phyloP scores from a whole-genome alignment of 257 asterid genomes.

The Solanum chilense region DNA sequence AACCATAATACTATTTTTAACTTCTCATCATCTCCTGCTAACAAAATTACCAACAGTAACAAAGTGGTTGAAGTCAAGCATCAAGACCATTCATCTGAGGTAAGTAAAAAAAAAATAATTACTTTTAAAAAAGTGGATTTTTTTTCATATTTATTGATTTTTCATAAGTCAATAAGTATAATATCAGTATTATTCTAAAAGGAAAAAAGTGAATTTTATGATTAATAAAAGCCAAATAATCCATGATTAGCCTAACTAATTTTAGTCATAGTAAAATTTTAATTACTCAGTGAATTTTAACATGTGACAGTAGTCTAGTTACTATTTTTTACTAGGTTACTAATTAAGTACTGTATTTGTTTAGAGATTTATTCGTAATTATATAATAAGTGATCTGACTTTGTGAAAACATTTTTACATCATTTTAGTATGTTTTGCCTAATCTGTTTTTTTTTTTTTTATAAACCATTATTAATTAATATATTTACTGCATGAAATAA shows the following conservation, averaged over 20 bases:
- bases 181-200: background rate
- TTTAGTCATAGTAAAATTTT: background rate
- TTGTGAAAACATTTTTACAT: background rate
- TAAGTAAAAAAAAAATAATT: background rate
- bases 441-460: background rate
- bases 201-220: background rate
- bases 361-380: background rate
- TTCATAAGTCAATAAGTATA: background rate
- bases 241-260: background rate
- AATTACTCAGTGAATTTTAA: background rate
- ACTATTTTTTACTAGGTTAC: background rate
- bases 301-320: background rate
- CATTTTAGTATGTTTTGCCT: background rate
- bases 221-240: background rate
- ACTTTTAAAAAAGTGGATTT: background rate
- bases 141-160: background rate
- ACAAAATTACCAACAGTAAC: background rate
- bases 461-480: background rate
- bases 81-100: constrained; percentile 62
- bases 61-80: constrained; percentile 13
- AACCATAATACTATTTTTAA: constrained; percentile 33
- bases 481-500: background rate
- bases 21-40: constrained; percentile 24
- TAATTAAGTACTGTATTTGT: background rate
- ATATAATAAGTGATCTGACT: background rate